Evolutionary conservation across 768 basidiomycete genomes (phyloP).

Genomic region (Podaxis mareebaensis): DNA sequence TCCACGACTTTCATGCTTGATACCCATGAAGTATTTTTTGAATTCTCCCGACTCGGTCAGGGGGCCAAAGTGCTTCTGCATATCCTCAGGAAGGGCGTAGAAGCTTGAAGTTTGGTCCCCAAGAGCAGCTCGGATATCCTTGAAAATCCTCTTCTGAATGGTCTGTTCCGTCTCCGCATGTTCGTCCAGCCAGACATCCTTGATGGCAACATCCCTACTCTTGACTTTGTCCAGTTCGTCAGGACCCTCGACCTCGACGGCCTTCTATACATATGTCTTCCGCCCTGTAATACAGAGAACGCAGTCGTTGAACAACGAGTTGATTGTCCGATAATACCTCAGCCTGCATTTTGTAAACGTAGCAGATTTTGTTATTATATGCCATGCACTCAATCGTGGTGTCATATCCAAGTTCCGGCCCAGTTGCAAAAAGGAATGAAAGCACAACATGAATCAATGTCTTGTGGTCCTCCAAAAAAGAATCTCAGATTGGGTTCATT

Average conservation of each 20-base stretch:
- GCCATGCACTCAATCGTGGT: background rate
- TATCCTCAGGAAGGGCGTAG: too few relatives aligned
- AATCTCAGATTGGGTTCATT: background rate
- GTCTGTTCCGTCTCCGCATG: too few relatives aligned
- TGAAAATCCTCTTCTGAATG: too few relatives aligned
- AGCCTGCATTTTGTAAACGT: background rate
- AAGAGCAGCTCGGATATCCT: too few relatives aligned
- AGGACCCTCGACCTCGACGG: conserved; percentile 38
- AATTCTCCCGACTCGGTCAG: too few relatives aligned
- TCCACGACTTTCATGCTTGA: too few relatives aligned
- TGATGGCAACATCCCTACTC: background rate
- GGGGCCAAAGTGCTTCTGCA: too few relatives aligned
- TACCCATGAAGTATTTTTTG: too few relatives aligned
- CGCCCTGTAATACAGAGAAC: conserved; percentile 14
- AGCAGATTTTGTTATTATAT: background rate
- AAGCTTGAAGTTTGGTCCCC: too few relatives aligned
- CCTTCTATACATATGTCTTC: conserved; percentile 19
- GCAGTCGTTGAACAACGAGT: background rate
- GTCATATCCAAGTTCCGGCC: conserved; percentile 11
- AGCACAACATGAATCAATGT: conserved; percentile 5
- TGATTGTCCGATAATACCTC: background rate
- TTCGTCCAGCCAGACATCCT: too few relatives aligned
- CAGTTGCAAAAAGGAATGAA: conserved; percentile 3
- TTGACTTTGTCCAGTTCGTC: conserved; percentile 7
- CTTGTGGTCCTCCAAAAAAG: background rate